Base-by-base conservation (phyloP, 1,284 basidiomycete species). In the Cutaneotrichosporon curvatum region DNA sequence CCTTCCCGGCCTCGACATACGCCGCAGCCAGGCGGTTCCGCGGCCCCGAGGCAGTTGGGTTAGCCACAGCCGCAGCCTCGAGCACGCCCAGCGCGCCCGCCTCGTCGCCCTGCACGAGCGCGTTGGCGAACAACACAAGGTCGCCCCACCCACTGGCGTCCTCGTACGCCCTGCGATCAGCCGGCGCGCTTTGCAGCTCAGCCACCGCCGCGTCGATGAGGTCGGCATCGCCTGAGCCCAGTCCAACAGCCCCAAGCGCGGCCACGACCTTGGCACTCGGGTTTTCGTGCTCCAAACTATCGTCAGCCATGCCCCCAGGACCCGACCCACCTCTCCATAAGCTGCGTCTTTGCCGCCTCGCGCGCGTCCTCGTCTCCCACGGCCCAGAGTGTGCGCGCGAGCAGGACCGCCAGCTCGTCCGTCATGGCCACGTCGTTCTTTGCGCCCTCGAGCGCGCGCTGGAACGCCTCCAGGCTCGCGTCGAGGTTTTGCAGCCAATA, bases 181-280 rank as follows among this genome's bases (percentile, higher is more conserved):
- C 12, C 0, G 61, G 48, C 3, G 60, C 52, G 3, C 56, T 34
- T 11, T 83, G 72, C 16, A 94, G 80, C 63, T 95, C 91, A 0
- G 85, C 81, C 9, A 92, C 73, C 0, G 89, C 85, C 0, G 91
- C 91, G 61, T 94, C 88, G 14, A 92, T 77, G 16, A 95, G 77
- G 42, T 79, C 80, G 20, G 83, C 80, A 61, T 95, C 91, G 21
- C 78, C 75, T 0, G 82, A 84, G 19, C 88, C 71, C 47, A 90
- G 81, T 9, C 86, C 91, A 77, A 94, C 87, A 2, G 86, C 87
- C 0, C 85, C 86, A 0, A 96, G 77, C 0, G 83, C 79, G 35
- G 84, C 83, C 62, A 95, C 84, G 1, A 87, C 87, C 47, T 79
- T 76, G 44, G 91, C 67, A 61, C 63, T 62, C 5, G 70, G 65